phyloP scores from a whole-genome alignment of 345 rosid genomes.

The Angophora floribunda region DNA sequence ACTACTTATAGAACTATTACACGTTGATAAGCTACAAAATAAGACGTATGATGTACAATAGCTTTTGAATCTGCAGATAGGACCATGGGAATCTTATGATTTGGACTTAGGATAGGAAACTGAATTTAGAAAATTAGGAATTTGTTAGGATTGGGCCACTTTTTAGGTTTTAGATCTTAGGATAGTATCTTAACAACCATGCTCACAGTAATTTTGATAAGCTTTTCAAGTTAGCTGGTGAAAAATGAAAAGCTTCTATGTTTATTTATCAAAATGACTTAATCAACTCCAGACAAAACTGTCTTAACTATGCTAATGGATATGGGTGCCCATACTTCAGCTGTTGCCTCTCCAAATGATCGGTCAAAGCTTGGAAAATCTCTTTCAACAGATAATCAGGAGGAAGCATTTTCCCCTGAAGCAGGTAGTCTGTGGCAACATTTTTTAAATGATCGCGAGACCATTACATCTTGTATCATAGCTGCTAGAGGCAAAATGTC shows the following conservation, averaged over 20 bases:
- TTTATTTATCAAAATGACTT: neutral
- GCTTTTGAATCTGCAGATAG: neutral
- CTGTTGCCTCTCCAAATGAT: conserved; percentile 29
- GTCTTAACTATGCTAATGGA: conserved; percentile 22
- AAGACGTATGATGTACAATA: neutral
- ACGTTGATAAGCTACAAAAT: neutral
- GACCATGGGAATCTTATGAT: neutral
- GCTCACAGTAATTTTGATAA: neutral
- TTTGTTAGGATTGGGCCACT: neutral
- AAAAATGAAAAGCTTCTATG: neutral
- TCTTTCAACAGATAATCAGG: conserved; percentile 21
- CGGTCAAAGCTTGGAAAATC: conserved; percentile 32
- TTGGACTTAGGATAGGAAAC: neutral
- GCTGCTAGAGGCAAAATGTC: conserved; percentile 4
- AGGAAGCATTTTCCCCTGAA: conserved; percentile 35
- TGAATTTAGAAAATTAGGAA: neutral
- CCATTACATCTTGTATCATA: neutral
- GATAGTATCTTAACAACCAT: neutral
- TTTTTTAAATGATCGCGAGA: neutral
- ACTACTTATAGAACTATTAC: neutral
- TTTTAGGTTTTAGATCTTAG: neutral
- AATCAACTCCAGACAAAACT: neutral
- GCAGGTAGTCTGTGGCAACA: conserved; percentile 40
- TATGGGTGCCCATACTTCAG: conserved; percentile 22
- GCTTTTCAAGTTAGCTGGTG: neutral